These are phyloP conservation scores for Turritis glabra DNA, from an alignment of 345 rosid species.

Conservation along the genomic window DNA sequence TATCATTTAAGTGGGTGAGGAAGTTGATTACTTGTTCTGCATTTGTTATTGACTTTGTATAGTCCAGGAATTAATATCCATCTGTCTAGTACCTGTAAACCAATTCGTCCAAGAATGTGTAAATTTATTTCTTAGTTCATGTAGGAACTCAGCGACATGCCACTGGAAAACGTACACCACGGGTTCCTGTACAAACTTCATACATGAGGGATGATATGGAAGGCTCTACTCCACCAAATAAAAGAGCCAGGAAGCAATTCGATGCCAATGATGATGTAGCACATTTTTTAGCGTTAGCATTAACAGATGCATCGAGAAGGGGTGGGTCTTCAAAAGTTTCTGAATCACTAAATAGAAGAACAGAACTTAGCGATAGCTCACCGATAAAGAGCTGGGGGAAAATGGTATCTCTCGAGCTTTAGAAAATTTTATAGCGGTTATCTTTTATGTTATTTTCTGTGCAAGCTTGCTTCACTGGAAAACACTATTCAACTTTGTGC, in stretches of 20 bases:
- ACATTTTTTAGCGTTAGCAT: constrained; percentile 69
- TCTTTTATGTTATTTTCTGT: not conserved
- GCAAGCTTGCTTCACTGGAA: not conserved
- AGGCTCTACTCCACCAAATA: constrained; percentile 46
- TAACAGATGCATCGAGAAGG: constrained; percentile 65
- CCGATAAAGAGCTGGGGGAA: constrained; percentile 65
- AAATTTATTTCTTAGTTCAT: constrained; percentile 31
- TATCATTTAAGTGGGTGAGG: not conserved
- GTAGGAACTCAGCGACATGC: constrained; percentile 75
- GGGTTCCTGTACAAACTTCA: constrained; percentile 70
- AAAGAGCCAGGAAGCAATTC: constrained; percentile 52
- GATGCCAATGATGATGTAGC: constrained; percentile 63
- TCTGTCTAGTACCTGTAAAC: constrained; percentile 15
- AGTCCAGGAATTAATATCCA: constrained; percentile 5
- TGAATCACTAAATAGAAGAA: constrained; percentile 45
- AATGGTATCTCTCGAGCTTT: constrained; percentile 52
- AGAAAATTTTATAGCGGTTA: not conserved
- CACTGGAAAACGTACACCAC: constrained; percentile 96
- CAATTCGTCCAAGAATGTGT: constrained; percentile 13
- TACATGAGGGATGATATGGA: constrained; percentile 52
- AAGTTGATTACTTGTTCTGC: constrained; percentile 2
- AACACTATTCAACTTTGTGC: constrained; percentile 10
- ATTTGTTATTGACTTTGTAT: constrained; percentile 12
- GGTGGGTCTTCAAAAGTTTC: constrained; percentile 70
- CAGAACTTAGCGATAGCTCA: constrained; percentile 48